Base-by-base conservation (phyloP, 768 basidiomycete species). In the Xerocomellus chrysenteron region DNA sequence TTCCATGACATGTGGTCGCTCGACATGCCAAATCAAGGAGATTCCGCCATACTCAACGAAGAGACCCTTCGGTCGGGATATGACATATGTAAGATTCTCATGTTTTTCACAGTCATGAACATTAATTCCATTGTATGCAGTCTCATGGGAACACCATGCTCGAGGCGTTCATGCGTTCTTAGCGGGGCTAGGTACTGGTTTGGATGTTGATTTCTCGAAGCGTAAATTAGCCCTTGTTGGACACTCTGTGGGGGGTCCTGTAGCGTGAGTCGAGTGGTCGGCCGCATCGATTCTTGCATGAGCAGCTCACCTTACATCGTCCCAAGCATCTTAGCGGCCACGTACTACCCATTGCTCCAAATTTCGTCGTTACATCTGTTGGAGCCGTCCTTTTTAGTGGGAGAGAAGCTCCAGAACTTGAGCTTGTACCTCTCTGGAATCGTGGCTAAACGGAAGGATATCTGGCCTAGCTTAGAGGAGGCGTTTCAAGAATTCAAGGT, bases 41-140 rank as follows among this genome's bases (percentile, higher is more conserved):
- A 62, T 16, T 30, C 61, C 1, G 61, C 61, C 4, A 33, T 60
- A 11, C 28, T 54, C 50, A 62, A 56, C 33, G 52, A 60, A 30
- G 49, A 49, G 2, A 24, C 37, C 17, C 51, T 59, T 6, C 10
- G 16, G 0, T 51, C 28, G 24, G 55, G 51, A 44, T 53, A 47
- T 19, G 10, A 39, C 0, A 42, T 13, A 4, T 56, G 47, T 55
- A 47, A 5, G 60, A 14, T 21, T n/a, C n/a, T 8, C 37, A 6
- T 2, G 14, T 12, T 14, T 16, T 44, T 42, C 24, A 3, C 13
- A 2, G 17, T 4, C 5, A 41, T 43, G 17, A 7, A 3, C 21
- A 41, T 16, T 14, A 2, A 21, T 19, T 16, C 19, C 24, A 26
- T 48, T 19, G 28, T 9, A 32, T 55, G 1, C 13, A 60, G 58